Evolutionary conservation across 1,284 basidiomycete species (phyloP).

Genomic region (Rhodofomes roseus): DNA sequence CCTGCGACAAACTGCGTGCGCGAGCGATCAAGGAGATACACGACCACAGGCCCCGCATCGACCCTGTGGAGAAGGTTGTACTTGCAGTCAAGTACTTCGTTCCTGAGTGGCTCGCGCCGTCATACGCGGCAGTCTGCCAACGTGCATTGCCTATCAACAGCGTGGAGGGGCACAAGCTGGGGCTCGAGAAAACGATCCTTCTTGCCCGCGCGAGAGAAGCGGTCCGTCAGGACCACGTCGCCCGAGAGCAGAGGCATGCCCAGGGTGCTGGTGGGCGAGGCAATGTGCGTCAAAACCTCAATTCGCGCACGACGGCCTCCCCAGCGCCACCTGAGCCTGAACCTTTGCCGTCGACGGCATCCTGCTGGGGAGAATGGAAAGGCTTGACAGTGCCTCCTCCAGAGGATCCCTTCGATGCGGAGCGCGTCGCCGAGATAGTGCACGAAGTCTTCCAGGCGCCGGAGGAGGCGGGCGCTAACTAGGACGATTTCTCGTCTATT

Average conservation of each 20-base stretch:
- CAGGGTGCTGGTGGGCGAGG: not conserved
- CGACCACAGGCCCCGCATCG: conserved; percentile 6
- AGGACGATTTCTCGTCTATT: not conserved
- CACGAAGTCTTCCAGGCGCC: not conserved
- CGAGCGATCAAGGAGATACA: conserved; percentile 22
- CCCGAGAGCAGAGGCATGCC: not conserved
- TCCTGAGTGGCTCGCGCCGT: conserved; percentile 19
- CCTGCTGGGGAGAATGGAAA: not conserved
- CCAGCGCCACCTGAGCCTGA: not conserved
- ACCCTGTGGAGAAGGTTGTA: conserved; percentile 19
- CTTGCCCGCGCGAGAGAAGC: conserved; percentile 20
- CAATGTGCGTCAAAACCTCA: not conserved
- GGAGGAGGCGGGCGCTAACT: not conserved
- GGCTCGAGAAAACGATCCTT: conserved; percentile 12
- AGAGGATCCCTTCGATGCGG: not conserved
- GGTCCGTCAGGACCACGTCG: conserved; percentile 1
- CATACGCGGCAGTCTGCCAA: conserved; percentile 16
- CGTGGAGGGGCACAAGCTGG: conserved; percentile 14
- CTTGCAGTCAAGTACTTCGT: conserved; percentile 16
- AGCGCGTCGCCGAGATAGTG: conserved; percentile 3
- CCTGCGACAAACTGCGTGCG: conserved; percentile 18
- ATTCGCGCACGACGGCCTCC: not conserved
- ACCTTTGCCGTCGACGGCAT: not conserved
- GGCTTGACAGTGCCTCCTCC: not conserved
- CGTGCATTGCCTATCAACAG: conserved; percentile 13